Conservation (phyloP, 1,284 basidiomycete species). For the Cystobasidium sp. region DNA sequence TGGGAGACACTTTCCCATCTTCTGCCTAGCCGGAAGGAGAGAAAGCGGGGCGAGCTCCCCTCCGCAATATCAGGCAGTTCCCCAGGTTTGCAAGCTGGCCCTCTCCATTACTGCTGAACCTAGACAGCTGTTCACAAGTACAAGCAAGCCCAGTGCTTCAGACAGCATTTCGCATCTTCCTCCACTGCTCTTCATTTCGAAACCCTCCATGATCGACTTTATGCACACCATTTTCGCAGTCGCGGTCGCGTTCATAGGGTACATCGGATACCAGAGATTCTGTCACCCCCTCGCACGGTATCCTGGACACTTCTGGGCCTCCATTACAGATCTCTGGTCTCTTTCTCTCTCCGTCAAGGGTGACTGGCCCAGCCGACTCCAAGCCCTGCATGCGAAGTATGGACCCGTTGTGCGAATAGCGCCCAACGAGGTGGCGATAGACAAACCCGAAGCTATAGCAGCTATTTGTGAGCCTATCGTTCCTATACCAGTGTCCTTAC, state of each 20-base stretch:
- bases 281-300: conserved; percentile 7
- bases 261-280: neutral
- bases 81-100: no score
- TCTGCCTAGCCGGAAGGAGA: no score
- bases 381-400: conserved; percentile 3
- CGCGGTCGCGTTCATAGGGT: neutral
- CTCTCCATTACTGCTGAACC: no score
- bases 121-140: no score
- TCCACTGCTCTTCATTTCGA: neutral
- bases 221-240: neutral
- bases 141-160: no score
- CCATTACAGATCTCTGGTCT: conserved; percentile 2
- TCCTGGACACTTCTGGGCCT: conserved; percentile 11
- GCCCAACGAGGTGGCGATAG: conserved; percentile 10
- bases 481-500: neutral
- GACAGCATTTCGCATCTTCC: no score
- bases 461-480: neutral
- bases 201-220: neutral
- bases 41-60: no score
- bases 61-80: no score
- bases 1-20: no score
- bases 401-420: conserved; percentile 9
- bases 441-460: conserved; percentile 15
- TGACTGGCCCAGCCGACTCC: neutral
- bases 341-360: neutral